Conservation (phyloP, 306 rosid genomes). For the Vigna mungo region DNA sequence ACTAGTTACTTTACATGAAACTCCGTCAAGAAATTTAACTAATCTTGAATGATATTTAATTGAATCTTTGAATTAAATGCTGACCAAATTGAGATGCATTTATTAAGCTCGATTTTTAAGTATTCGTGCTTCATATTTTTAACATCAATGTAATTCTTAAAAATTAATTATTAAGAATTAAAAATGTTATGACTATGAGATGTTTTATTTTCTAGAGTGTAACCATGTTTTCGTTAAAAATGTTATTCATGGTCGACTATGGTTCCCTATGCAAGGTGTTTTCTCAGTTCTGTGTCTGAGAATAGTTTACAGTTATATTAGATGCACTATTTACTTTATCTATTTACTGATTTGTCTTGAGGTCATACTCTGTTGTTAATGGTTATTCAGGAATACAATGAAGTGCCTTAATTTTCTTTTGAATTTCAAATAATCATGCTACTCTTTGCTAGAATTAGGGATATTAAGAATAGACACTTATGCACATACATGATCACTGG, state of each 20-base stretch:
- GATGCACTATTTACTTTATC: conserved; percentile 18
- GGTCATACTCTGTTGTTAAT: conserved; percentile 16
- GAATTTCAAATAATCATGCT: conserved; percentile 10
- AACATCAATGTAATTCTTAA: background rate
- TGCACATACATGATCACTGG: background rate
- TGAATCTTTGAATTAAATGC: conserved; percentile 25
- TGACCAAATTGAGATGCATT: conserved; percentile 5
- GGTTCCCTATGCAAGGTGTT: conserved; percentile 26
- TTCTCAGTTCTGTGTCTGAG: conserved; percentile 5
- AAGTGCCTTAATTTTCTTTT: background rate
- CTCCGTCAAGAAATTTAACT: conserved; percentile 27
- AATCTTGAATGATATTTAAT: conserved; percentile 18
- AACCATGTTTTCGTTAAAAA: background rate
- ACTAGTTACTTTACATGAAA: conserved; percentile 19
- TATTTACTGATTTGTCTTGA: conserved; percentile 6
- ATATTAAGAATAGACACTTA: background rate
- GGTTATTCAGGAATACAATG: conserved; percentile 17
- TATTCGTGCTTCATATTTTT: conserved; percentile 11
- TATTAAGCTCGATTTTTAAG: background rate
- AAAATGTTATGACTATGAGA: conserved; percentile 2
- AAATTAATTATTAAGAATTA: background rate
- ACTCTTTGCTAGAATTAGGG: conserved; percentile 5
- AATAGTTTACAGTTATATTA: conserved; percentile 20
- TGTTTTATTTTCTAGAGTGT: background rate
- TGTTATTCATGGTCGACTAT: conserved; percentile 29